phyloP scores from a whole-genome alignment of 2,329 filamentous ascomycete species.

The Madurella mycetomatis region DNA sequence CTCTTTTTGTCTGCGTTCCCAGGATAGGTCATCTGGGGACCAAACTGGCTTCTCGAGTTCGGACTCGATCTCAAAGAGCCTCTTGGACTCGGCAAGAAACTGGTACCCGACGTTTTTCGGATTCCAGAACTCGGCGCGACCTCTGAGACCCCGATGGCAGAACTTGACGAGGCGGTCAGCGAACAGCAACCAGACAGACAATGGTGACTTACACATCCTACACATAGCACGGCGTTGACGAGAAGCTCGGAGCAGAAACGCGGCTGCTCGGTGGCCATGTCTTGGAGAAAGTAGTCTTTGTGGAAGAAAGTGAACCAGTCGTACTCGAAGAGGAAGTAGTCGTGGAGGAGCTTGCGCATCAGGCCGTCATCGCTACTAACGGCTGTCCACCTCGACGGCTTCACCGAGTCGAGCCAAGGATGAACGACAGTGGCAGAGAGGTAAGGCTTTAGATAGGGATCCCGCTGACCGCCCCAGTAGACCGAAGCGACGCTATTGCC shows the following conservation, averaged over 20 bases:
- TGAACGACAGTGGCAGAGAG: slow-evolving; percentile 34
- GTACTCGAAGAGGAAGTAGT: slow-evolving; percentile 53
- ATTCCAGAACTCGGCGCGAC: slow-evolving; percentile 33
- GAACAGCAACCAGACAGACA: neutral
- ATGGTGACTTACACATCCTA: slow-evolving; percentile 32
- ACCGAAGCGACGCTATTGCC: neutral
- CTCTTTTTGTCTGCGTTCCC: slow-evolving; percentile 21
- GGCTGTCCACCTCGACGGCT: slow-evolving; percentile 35
- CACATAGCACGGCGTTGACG: slow-evolving; percentile 36
- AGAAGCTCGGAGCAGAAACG: slow-evolving; percentile 39
- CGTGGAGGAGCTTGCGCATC: slow-evolving; percentile 57
- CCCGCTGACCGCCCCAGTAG: slow-evolving; percentile 3
- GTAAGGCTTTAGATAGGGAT: slow-evolving; percentile 35
- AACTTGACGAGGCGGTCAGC: slow-evolving; percentile 23
- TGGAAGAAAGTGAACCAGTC: slow-evolving; percentile 35
- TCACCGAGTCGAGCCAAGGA: slow-evolving; percentile 29
- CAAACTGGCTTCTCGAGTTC: slow-evolving; percentile 13
- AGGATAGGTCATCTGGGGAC: slow-evolving; percentile 15
- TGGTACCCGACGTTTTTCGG: slow-evolving; percentile 32
- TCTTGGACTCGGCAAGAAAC: slow-evolving; percentile 35
- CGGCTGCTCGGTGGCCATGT: slow-evolving; percentile 29
- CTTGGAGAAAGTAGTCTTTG: slow-evolving; percentile 38
- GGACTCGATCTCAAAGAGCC: slow-evolving; percentile 32
- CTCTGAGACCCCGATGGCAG: slow-evolving; percentile 25
- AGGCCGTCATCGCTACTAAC: slow-evolving; percentile 34